These are phyloP conservation scores for Podospora sp. DNA, from an alignment of 495 filamentous ascomycete genomes.

Conservation along the genomic window DNA sequence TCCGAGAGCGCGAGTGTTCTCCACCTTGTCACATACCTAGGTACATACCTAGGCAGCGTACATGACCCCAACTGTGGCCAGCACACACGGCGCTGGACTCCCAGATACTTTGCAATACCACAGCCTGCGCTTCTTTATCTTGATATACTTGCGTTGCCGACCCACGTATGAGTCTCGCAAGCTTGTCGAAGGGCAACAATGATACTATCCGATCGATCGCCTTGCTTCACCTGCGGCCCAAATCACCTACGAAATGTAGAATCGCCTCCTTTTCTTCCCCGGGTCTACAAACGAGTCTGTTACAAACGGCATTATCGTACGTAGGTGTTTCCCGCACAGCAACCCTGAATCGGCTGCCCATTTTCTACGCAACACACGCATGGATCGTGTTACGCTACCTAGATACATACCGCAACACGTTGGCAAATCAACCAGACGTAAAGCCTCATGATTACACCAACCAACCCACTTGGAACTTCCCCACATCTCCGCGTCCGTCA, in stretches of 20 bases:
- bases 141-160: background rate
- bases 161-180: background rate
- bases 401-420: background rate
- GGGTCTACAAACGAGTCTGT: too few relatives aligned
- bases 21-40: too few relatives aligned
- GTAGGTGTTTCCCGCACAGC: too few relatives aligned
- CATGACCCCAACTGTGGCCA: too few relatives aligned
- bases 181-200: background rate
- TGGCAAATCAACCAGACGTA: background rate
- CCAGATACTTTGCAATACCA: background rate
- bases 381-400: background rate
- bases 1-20: too few relatives aligned
- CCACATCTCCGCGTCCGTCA: conserved; percentile 4
- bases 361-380: conserved; percentile 2
- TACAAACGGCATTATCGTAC: too few relatives aligned
- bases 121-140: background rate
- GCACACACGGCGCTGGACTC: too few relatives aligned
- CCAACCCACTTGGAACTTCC: background rate
- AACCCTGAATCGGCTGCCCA: background rate
- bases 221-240: background rate
- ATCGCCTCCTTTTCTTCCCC: too few relatives aligned
- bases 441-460: background rate
- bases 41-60: too few relatives aligned
- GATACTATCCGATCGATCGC: background rate
- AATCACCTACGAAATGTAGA: background rate